phyloP scores from a whole-genome alignment of 2,329 filamentous ascomycete genomes.

The Aspergillus uvarum region DNA sequence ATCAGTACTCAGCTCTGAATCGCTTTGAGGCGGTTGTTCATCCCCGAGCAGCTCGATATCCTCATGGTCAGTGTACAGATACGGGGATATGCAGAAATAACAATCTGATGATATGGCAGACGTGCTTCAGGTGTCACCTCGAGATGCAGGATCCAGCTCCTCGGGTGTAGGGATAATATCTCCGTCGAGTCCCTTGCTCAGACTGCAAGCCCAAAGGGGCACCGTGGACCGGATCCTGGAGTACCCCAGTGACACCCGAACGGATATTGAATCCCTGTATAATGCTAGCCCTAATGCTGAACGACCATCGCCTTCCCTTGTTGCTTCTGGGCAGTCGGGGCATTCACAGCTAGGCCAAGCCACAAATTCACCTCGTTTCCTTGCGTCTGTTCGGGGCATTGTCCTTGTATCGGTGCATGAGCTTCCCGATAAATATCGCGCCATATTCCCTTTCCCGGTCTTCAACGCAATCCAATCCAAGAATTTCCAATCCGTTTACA shows the following conservation, averaged over 20 bases:
- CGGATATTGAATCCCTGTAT: background rate
- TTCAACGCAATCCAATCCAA: constrained; percentile 85
- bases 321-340: background rate
- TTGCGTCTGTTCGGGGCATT: constrained; percentile 56
- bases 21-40: background rate
- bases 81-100: too few relatives aligned
- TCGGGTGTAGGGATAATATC: constrained; percentile 24
- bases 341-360: background rate
- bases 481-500: constrained; percentile 67
- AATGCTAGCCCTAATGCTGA: background rate
- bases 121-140: constrained; percentile 21
- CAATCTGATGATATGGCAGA: constrained; percentile 15
- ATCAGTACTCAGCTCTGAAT: background rate
- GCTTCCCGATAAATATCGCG: constrained; percentile 67
- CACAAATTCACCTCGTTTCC: constrained; percentile 27
- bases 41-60: constrained; percentile 6
- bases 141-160: constrained; percentile 27
- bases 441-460: constrained; percentile 69
- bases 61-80: constrained; percentile 27
- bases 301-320: background rate
- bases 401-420: constrained; percentile 58
- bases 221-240: background rate
- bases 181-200: constrained; percentile 34
- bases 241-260: background rate
- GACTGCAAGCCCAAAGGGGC: constrained; percentile 23